These are phyloP conservation scores for Monosporascus sp. DNA, from an alignment of 2,329 filamentous ascomycete species.

Conservation along the genomic window DNA sequence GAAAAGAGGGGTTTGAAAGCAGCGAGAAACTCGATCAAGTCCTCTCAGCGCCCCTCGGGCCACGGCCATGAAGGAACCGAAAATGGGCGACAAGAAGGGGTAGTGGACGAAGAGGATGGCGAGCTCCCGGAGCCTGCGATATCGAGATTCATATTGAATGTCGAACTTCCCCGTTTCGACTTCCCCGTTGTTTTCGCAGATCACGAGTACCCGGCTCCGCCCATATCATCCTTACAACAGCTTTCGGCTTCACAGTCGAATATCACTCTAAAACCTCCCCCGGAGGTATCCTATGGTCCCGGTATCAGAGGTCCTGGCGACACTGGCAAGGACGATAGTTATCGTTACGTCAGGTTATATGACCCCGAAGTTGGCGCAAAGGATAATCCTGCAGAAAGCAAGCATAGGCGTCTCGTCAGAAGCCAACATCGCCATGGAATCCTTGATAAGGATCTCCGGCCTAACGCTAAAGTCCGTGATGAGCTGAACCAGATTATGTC, in stretches of 20 bases:
- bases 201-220: constrained; percentile 82
- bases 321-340: constrained; percentile 40
- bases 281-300: constrained; percentile 84
- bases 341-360: constrained; percentile 76
- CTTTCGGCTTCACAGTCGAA: constrained; percentile 60
- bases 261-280: constrained; percentile 70
- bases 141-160: constrained; percentile 72
- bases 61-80: constrained; percentile 27
- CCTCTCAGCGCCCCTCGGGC: constrained; percentile 43
- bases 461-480: constrained; percentile 91
- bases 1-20: constrained; percentile 69
- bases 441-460: constrained; percentile 89
- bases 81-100: constrained; percentile 26
- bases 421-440: constrained; percentile 89
- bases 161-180: constrained; percentile 92
- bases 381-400: constrained; percentile 92
- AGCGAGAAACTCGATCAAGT: constrained; percentile 58
- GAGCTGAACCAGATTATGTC: constrained; percentile 87
- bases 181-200: constrained; percentile 95
- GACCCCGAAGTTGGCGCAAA: constrained; percentile 86
- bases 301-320: constrained; percentile 71
- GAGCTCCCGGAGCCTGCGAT: constrained; percentile 42
- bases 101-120: constrained; percentile 26
- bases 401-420: constrained; percentile 85
- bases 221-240: constrained; percentile 69